phyloP scores from a whole-genome alignment of 768 basidiomycete species.

The Pleurotus sapidus region DNA sequence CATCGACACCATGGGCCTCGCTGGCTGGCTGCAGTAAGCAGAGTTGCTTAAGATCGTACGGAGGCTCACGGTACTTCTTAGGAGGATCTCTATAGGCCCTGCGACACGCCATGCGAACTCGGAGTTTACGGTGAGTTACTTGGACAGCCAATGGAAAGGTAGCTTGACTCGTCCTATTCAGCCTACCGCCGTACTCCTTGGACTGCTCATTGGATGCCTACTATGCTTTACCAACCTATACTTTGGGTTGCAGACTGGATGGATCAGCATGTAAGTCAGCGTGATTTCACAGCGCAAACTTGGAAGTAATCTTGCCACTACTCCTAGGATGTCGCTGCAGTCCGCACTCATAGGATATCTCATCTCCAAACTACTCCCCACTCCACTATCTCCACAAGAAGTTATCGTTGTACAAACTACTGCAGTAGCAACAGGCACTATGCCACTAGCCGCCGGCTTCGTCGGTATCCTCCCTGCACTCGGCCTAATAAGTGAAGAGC shows the following conservation, averaged over 20 bases:
- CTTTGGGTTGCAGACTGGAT: constrained; percentile 85
- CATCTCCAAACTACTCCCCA: constrained; percentile 69
- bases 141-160: not conserved
- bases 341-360: constrained; percentile 92
- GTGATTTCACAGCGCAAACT: not conserved
- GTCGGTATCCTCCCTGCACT: constrained; percentile 94
- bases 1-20: not conserved
- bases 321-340: constrained; percentile 89
- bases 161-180: constrained; percentile 4
- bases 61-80: not conserved
- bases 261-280: constrained; percentile 74
- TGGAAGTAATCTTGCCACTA: not conserved
- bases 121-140: constrained; percentile 1
- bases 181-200: constrained; percentile 64
- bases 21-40: not conserved
- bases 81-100: not conserved
- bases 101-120: not conserved
- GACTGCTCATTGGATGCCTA: constrained; percentile 80
- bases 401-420: constrained; percentile 94
- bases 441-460: constrained; percentile 84
- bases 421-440: constrained; percentile 89
- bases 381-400: constrained; percentile 83
- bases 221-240: constrained; percentile 93
- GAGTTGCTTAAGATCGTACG: not conserved
- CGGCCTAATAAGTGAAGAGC: constrained; percentile 64